Base-by-base conservation (phyloP, 2,329 filamentous ascomycete species). In the Exophiala lecanii-corni region DNA sequence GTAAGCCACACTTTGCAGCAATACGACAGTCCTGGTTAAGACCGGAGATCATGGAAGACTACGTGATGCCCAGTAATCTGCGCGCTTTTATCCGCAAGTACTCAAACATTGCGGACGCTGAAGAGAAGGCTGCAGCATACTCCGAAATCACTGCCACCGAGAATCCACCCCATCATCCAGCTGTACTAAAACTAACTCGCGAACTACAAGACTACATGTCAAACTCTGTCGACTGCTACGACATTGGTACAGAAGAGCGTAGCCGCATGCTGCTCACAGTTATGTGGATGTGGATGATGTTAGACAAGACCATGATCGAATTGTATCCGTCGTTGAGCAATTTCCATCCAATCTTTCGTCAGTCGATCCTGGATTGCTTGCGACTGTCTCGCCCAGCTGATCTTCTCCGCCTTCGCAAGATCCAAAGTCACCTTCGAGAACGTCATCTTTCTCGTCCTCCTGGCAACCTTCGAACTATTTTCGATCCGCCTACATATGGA, bases 221-320 rank as follows among this genome's bases (percentile, higher is more conserved):
- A 0, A 38, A 49, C 1, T 62, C 68, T 2, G 49, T 57, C 0
- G 50, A 62, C 0, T 54, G 60, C 1, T 78, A 76, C 47, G 52
- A 67, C 1, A 45, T 53, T 3, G 68, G 74, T 43, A 64, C 71
- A 0, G 72, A 75, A 36, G 67, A 74, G 17, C 72, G 69, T 50
- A 79, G 78, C 19, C 44, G 60, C 1, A 68, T 75, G 52, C 58
- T 83, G 0, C 64, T 85, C 1, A 68, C 63, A 5, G 32, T 78
- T 0, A 70, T 84, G 55, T 72, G 78, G 37, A 50, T 81, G 0
- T 86, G 80, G 81, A 57, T 74, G 2, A 53, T 57, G 1, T 69
- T 83, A 57, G 82, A 86, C 48, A 53, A 62, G 9, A 59, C 56
- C n/a, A 71, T 73, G 0, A 59, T 66, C 0, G 9, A 33, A 0